Evolutionary conservation across 2,329 filamentous ascomycete species (phyloP).

Genomic region (Sporothrix luriei): DNA sequence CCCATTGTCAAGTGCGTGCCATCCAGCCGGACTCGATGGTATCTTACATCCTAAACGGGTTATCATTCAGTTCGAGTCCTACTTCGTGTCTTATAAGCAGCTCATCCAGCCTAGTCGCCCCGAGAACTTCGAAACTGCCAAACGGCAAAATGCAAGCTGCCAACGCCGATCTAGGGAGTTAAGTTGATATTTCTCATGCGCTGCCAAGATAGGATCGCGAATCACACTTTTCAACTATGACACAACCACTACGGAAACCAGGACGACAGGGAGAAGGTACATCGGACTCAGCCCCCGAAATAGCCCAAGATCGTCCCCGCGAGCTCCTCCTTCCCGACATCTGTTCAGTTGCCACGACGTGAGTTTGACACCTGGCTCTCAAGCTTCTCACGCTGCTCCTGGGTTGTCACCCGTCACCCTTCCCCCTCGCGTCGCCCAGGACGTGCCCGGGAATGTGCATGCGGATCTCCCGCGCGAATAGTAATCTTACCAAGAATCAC

Average conservation of each 20-base stretch:
- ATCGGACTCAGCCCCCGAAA: conserved; percentile 7
- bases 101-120: background rate
- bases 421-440: conserved; percentile 21
- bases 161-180: conserved; percentile 2
- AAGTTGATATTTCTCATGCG: background rate
- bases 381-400: background rate
- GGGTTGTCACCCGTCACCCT: too few relatives aligned
- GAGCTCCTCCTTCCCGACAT: background rate
- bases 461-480: conserved; percentile 22
- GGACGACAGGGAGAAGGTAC: conserved; percentile 6
- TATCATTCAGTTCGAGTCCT: background rate
- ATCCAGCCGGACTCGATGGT: conserved; percentile 1
- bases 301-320: conserved; percentile 7
- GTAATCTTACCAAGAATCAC: conserved; percentile 2
- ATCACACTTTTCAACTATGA: background rate
- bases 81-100: background rate
- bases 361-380: background rate
- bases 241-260: background rate
- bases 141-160: background rate
- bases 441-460: conserved; percentile 9
- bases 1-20: conserved; percentile 7
- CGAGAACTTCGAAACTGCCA: background rate
- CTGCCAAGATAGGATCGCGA: background rate
- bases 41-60: background rate
- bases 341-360: conserved; percentile 10